phyloP scores from a whole-genome alignment of 1,284 basidiomycete species.

The Megacollybia platyphylla region DNA sequence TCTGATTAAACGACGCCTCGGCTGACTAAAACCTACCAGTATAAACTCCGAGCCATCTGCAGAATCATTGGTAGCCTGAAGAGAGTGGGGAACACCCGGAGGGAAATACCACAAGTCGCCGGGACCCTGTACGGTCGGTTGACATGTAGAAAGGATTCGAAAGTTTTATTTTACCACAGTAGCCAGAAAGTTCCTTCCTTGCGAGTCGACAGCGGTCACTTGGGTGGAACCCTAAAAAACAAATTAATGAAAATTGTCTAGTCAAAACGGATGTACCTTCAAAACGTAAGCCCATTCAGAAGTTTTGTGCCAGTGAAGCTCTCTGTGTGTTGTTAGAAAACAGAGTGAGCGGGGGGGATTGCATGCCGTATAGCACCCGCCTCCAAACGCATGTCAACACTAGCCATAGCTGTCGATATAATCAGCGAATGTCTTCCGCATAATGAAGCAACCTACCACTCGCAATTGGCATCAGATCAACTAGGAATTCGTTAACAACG shows the following conservation, averaged over 20 bases:
- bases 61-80: conserved; percentile 47
- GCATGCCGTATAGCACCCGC: conserved; percentile 39
- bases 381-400: conserved; percentile 61
- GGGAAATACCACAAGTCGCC: conserved; percentile 58
- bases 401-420: conserved; percentile 34
- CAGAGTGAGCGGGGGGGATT: too few relatives aligned
- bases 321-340: conserved; percentile 11
- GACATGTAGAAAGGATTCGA: background rate
- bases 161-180: conserved; percentile 31
- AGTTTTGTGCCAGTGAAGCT: conserved; percentile 66
- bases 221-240: conserved; percentile 41
- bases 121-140: conserved; percentile 14
- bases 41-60: conserved; percentile 58
- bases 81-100: conserved; percentile 48
- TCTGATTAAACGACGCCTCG: background rate
- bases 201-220: conserved; percentile 44
- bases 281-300: conserved; percentile 57
- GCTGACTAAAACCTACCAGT: conserved; percentile 25
- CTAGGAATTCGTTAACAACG: background rate
- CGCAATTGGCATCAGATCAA: conserved; percentile 35
- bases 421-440: background rate
- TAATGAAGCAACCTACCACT: conserved; percentile 22
- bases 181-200: conserved; percentile 50
- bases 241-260: background rate
- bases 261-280: conserved; percentile 21